Evolutionary conservation across 2,329 filamentous ascomycete species (phyloP).

Genomic region (Trichoderma pleuroti): DNA sequence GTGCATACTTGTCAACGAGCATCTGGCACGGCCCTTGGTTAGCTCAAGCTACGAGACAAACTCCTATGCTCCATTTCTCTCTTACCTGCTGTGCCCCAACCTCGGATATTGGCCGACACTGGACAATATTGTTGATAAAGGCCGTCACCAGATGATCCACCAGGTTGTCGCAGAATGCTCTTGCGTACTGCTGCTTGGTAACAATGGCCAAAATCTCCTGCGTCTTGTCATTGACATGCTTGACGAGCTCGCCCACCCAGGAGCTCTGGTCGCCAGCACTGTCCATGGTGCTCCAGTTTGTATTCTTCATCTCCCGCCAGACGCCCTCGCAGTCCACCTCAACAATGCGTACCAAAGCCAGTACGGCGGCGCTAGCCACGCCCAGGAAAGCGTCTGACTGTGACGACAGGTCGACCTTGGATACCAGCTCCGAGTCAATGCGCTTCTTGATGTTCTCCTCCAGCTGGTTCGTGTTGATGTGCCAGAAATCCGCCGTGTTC

Average conservation of each 20-base stretch:
- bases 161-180: slow-evolving; percentile 94
- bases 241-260: slow-evolving; percentile 80
- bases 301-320: slow-evolving; percentile 97
- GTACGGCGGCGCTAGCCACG: slow-evolving; percentile 82
- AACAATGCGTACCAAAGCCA: slow-evolving; percentile 78
- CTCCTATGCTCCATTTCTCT: neutral
- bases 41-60: neutral
- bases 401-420: slow-evolving; percentile 80
- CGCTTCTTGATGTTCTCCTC: slow-evolving; percentile 92
- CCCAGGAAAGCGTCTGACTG: slow-evolving; percentile 95
- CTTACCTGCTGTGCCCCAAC: slow-evolving; percentile 84
- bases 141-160: slow-evolving; percentile 78
- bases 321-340: slow-evolving; percentile 78
- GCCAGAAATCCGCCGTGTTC: slow-evolving; percentile 97
- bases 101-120: slow-evolving; percentile 87
- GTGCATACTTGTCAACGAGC: slow-evolving; percentile 89
- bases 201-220: slow-evolving; percentile 73
- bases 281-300: slow-evolving; percentile 91
- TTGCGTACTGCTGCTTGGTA: slow-evolving; percentile 87
- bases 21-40: slow-evolving; percentile 53
- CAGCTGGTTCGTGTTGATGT: slow-evolving; percentile 84
- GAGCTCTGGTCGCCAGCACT: slow-evolving; percentile 89
- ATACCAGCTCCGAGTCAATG: slow-evolving; percentile 73
- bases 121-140: slow-evolving; percentile 80
- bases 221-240: slow-evolving; percentile 66